These are phyloP conservation scores for Mycena filopes DNA, from an alignment of 768 basidiomycete species.

Conservation along the genomic window DNA sequence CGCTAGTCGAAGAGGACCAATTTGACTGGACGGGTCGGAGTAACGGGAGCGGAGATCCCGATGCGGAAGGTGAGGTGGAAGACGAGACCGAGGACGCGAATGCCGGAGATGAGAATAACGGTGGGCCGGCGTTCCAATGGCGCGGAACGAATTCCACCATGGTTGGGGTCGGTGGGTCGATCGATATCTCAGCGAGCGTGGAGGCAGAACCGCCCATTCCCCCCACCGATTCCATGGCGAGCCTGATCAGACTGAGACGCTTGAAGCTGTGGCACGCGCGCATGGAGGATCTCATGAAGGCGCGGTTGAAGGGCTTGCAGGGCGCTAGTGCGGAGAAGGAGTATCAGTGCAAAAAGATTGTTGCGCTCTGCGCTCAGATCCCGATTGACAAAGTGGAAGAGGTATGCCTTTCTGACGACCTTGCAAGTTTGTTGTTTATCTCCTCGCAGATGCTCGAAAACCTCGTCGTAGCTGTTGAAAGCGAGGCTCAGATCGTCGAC, in stretches of 20 bases:
- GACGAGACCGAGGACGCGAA: conserved; percentile 33
- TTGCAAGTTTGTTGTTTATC: conserved; percentile 17
- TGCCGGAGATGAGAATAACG: conserved; percentile 39
- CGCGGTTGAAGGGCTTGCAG: conserved; percentile 74
- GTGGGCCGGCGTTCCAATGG: conserved; percentile 76
- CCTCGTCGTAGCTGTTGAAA: conserved; percentile 88
- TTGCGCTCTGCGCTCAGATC: conserved; percentile 89
- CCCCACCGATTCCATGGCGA: conserved; percentile 62
- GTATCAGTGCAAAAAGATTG: conserved; percentile 91
- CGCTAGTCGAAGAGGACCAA: conserved; percentile 77
- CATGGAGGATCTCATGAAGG: conserved; percentile 78
- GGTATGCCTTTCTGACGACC: conserved; percentile 59
- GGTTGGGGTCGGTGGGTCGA: conserved; percentile 69
- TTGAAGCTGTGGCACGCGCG: conserved; percentile 86
- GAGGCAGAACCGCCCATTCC: conserved; percentile 83
- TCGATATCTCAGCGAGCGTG: conserved; percentile 70
- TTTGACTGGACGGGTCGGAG: conserved; percentile 92
- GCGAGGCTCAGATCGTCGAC: conserved; percentile 84
- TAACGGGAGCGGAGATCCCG: conserved; percentile 33
- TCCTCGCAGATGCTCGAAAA: conserved; percentile 80
- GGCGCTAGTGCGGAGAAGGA: conserved; percentile 90
- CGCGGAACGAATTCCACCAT: conserved; percentile 76
- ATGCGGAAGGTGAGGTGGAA: conserved; percentile 69
- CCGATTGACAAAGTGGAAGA: conserved; percentile 90
- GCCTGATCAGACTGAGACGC: conserved; percentile 77